Evolutionary conservation across 352 stramenopile species (phyloP).

Genomic region (Phytophthora pistaciae): DNA sequence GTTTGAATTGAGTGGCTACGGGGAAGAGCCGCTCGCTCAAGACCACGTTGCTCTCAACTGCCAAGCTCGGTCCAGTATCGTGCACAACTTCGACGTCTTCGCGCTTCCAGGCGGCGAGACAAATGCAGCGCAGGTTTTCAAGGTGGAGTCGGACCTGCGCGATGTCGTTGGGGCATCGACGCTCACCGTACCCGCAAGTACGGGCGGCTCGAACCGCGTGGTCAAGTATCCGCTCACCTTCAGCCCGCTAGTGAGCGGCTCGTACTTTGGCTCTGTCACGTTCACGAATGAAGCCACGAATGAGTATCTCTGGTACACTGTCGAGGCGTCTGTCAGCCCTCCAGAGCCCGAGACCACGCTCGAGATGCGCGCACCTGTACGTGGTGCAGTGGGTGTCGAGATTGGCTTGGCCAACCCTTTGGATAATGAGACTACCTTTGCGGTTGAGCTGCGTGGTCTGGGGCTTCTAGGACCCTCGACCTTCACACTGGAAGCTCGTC

Average conservation of each 20-base stretch:
- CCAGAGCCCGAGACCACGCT: slow-evolving; percentile 84
- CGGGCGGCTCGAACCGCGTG: slow-evolving; percentile 4
- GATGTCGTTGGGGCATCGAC: slow-evolving; percentile 81
- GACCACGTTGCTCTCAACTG: slow-evolving; percentile 89
- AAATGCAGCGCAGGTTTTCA: slow-evolving; percentile 62
- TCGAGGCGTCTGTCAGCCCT: slow-evolving; percentile 87
- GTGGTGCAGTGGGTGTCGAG: slow-evolving; percentile 87
- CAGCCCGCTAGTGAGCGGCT: slow-evolving; percentile 89
- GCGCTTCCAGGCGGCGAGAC: slow-evolving; percentile 57
- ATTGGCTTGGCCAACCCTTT: slow-evolving; percentile 93
- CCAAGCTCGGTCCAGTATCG: slow-evolving; percentile 86
- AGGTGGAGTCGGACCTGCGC: slow-evolving; percentile 94
- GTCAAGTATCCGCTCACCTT: slow-evolving; percentile 89
- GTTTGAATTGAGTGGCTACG: slow-evolving; percentile 87
- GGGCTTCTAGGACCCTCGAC: slow-evolving; percentile 84
- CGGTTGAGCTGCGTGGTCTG: slow-evolving; percentile 85
- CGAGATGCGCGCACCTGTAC: slow-evolving; percentile 85
- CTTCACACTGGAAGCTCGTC: slow-evolving; percentile 77
- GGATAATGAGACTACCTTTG: slow-evolving; percentile 84
- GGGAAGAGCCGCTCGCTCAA: slow-evolving; percentile 92
- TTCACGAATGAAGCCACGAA: slow-evolving; percentile 88
- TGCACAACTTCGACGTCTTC: slow-evolving; percentile 81
- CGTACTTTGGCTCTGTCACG: slow-evolving; percentile 93
- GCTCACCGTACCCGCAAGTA: slow-evolving; percentile 50
- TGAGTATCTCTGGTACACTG: slow-evolving; percentile 95